A percentile compares a stretch with the other conserved stretches of the same genome.
Conservation (phyloP, 345 rosid species). For the Gossypium mustelinum region DNA sequence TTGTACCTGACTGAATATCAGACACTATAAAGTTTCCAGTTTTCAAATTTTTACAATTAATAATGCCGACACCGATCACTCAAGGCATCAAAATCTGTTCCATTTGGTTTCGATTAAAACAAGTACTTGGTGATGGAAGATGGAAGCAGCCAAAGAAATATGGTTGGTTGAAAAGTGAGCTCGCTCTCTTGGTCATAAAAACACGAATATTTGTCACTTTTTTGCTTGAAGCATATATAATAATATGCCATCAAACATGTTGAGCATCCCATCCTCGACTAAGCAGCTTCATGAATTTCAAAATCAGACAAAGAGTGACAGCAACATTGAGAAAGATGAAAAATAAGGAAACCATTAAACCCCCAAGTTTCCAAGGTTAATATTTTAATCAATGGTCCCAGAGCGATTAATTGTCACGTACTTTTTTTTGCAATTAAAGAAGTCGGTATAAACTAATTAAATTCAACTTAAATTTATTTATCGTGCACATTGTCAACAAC, state of each 20-base stretch:
- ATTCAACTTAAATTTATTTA: neutral
- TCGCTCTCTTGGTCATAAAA: neutral
- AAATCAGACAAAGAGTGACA: slow-evolving; percentile 7
- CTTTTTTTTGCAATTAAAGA: neutral
- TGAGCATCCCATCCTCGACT: slow-evolving; percentile 3
- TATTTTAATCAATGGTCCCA: slow-evolving; percentile 5
- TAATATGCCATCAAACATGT: neutral
- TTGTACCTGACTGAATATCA: too few species aligned
- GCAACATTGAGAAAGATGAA: slow-evolving; percentile 4
- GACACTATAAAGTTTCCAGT: neutral
- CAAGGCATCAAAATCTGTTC: neutral
- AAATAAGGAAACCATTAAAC: neutral
- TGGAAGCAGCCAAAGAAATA: neutral
- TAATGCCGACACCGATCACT: neutral
- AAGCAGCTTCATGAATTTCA: slow-evolving; percentile 10
- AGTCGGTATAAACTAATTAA: neutral
- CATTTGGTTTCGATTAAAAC: neutral
- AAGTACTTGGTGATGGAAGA: neutral
- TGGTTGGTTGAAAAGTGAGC: neutral
- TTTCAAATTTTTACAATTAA: neutral
- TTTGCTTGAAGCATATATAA: neutral
- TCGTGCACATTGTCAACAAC: neutral
- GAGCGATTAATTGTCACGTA: neutral
- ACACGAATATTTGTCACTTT: slow-evolving; percentile 3
- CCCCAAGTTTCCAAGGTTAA: neutral